Percentiles rank a stretch among this genome's conserved stretches.
Evolutionary conservation across 139 green algal genomes (phyloP).

Genomic region (Eudorina sp.): DNA sequence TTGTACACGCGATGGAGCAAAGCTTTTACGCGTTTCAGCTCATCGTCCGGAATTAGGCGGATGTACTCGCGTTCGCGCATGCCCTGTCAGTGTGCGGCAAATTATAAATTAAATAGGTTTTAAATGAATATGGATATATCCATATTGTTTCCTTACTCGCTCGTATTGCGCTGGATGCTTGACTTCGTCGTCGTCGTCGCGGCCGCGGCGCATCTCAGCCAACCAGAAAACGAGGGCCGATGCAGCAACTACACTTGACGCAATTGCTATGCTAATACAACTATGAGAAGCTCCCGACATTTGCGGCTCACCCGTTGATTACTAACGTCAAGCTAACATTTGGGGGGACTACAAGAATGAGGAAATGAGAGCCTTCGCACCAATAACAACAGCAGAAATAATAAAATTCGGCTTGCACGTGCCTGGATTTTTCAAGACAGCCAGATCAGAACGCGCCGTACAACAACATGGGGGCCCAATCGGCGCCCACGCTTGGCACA

Average conservation of each 20-base stretch:
- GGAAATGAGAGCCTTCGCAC: too few species aligned
- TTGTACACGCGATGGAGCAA: constrained; percentile 14
- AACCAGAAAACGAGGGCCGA: background rate
- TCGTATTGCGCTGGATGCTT: background rate
- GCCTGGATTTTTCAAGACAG: too few species aligned
- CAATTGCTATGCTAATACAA: background rate
- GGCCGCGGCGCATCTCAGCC: background rate
- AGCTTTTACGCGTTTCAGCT: background rate
- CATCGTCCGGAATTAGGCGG: constrained; percentile 18
- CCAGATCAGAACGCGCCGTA: too few species aligned
- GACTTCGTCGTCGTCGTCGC: background rate
- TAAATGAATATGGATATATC: background rate
- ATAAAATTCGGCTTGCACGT: too few species aligned
- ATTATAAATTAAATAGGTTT: background rate
- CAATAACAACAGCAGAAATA: too few species aligned
- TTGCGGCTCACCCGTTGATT: too few species aligned
- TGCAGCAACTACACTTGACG: background rate
- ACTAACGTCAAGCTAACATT: too few species aligned
- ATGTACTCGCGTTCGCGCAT: constrained; percentile 49
- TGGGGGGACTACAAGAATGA: too few species aligned
- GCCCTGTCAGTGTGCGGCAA: background rate
- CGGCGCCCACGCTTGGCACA: too few species aligned
- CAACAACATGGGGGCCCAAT: too few species aligned
- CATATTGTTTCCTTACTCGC: background rate
- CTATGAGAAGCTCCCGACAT: too few species aligned